phyloP scores from a whole-genome alignment of 306 rosid species.

The Alnus rubra region DNA sequence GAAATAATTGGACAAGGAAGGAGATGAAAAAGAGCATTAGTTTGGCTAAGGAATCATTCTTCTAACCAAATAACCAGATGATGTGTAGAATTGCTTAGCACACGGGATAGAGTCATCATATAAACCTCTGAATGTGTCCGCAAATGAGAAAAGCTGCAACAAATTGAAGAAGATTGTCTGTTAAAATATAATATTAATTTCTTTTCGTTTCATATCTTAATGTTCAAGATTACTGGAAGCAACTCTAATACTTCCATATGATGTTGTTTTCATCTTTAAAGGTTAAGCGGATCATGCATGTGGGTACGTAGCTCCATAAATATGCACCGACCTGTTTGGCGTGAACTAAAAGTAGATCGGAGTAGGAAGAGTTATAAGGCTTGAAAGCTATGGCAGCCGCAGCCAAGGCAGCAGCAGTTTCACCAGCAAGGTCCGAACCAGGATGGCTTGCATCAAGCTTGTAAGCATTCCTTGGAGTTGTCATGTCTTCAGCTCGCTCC shows the following conservation, averaged over 20 bases:
- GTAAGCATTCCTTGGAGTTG: slow-evolving; percentile 68
- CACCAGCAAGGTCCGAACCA: slow-evolving; percentile 88
- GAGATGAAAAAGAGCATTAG: neutral
- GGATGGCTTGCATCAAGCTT: slow-evolving; percentile 77
- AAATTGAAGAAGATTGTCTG: neutral
- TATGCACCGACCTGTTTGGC: slow-evolving; percentile 62
- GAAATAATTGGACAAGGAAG: neutral
- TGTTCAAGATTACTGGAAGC: neutral
- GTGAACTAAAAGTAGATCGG: slow-evolving; percentile 60
- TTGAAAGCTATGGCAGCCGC: slow-evolving; percentile 77
- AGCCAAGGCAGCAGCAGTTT: slow-evolving; percentile 93
- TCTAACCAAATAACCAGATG: slow-evolving; percentile 80
- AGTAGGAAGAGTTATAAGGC: slow-evolving; percentile 80
- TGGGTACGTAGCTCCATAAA: no score
- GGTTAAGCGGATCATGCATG: no score
- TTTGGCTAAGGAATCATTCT: neutral
- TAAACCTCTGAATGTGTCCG: slow-evolving; percentile 70
- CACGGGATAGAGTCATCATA: slow-evolving; percentile 57
- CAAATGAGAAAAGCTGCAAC: slow-evolving; percentile 79
- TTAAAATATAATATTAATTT: neutral
- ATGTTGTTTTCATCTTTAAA: no score
- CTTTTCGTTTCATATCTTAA: neutral
- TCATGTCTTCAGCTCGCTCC: slow-evolving; percentile 93
- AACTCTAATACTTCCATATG: no score
- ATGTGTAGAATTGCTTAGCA: slow-evolving; percentile 65